These are phyloP conservation scores for Daldinia bambusicola DNA, from an alignment of 495 filamentous ascomycete genomes.

Conservation along the genomic window DNA sequence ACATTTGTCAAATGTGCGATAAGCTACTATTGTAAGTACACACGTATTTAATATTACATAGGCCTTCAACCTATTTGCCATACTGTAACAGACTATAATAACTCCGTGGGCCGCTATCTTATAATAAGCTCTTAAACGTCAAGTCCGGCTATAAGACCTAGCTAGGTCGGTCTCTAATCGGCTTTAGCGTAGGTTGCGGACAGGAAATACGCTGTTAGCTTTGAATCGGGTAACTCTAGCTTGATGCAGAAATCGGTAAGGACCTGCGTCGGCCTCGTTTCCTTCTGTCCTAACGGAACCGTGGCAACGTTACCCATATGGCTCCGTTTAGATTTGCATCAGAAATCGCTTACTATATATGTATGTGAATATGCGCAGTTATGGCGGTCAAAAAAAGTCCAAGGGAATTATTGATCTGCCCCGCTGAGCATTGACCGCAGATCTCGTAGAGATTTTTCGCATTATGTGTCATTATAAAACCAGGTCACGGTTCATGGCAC, in stretches of 20 bases:
- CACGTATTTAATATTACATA: no score
- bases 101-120: slow-evolving; percentile 28
- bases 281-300: no score
- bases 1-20: neutral
- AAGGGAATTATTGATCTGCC: neutral
- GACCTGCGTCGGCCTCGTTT: neutral
- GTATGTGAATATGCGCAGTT: neutral
- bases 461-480: neutral
- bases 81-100: slow-evolving; percentile 16
- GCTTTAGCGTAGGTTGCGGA: neutral
- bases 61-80: neutral
- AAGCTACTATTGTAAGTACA: neutral
- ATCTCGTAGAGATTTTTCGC: neutral
- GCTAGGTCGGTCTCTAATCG: neutral
- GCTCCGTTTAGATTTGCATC: no score
- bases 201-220: neutral
- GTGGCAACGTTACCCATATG: no score
- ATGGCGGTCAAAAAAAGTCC: neutral
- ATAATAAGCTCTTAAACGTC: neutral
- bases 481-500: no score
- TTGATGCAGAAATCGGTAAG: slow-evolving; percentile 8
- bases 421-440: neutral
- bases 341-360: neutral
- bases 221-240: neutral
- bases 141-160: neutral